A percentile compares a stretch with the other conserved stretches of the same genome.
Conservation (phyloP, 1,284 basidiomycete genomes). For the Xerocomus cyaneibrunnescens region DNA sequence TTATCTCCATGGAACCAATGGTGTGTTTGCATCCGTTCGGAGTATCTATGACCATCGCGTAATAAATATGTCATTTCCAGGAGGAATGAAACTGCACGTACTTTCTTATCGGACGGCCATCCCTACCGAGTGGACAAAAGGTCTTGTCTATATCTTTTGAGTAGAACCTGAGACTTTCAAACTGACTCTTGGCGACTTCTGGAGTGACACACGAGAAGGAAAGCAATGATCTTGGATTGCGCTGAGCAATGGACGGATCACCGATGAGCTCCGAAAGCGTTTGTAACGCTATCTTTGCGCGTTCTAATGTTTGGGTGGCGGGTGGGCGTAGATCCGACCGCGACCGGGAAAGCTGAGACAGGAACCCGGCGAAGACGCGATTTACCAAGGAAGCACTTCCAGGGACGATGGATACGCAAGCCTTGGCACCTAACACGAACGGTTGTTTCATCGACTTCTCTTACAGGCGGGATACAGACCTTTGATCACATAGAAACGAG, state of each 20-base stretch:
- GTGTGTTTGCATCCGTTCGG: conserved; percentile 51
- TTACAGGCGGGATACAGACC: conserved; percentile 39
- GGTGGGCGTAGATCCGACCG: conserved; percentile 48
- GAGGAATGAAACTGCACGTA: conserved; percentile 32
- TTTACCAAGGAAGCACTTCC: conserved; percentile 63
- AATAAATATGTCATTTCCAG: neutral
- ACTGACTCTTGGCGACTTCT: conserved; percentile 52
- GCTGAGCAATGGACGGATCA: conserved; percentile 46
- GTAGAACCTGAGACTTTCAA: conserved; percentile 48
- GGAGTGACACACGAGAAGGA: conserved; percentile 66
- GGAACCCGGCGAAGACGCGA: conserved; percentile 60
- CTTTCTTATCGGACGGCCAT: conserved; percentile 62
- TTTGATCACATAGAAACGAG: conserved; percentile 60
- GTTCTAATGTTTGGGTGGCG: conserved; percentile 37
- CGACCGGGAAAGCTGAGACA: conserved; percentile 50
- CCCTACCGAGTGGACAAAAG: conserved; percentile 56
- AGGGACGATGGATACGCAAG: conserved; percentile 27
- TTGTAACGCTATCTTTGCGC: conserved; percentile 54
- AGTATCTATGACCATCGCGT: conserved; percentile 39
- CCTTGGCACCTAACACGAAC: conserved; percentile 26
- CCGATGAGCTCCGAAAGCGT: conserved; percentile 52
- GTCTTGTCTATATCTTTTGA: conserved; percentile 46
- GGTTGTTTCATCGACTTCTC: conserved; percentile 1
- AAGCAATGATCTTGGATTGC: conserved; percentile 57
- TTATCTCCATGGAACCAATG: conserved; percentile 66